phyloP scores from a whole-genome alignment of 2,329 filamentous ascomycete species.

The Fusarium anthophilum region DNA sequence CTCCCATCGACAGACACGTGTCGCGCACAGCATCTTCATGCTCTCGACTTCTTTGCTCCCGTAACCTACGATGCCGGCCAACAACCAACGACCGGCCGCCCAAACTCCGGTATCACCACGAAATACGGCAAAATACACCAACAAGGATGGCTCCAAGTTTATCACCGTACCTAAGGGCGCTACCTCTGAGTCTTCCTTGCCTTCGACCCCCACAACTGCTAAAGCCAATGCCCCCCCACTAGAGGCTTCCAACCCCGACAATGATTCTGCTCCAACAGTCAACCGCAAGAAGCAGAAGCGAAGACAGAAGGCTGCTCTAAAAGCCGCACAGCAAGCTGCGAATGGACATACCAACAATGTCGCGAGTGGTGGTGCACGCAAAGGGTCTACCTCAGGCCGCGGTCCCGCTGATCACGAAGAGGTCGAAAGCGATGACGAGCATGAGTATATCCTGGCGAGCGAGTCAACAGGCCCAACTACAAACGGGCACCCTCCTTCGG shows the following conservation, averaged over 20 bases:
- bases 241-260: slow-evolving; percentile 36
- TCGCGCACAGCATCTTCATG: slow-evolving; percentile 51
- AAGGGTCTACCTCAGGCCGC: slow-evolving; percentile 36
- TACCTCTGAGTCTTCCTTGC: slow-evolving; percentile 62
- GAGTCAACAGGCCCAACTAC: slow-evolving; percentile 43
- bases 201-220: slow-evolving; percentile 59
- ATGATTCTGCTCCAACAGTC: slow-evolving; percentile 60
- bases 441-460: slow-evolving; percentile 53
- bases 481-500: slow-evolving; percentile 44
- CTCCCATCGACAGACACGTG: slow-evolving; percentile 42
- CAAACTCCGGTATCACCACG: slow-evolving; percentile 62
- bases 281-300: slow-evolving; percentile 98
- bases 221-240: slow-evolving; percentile 48
- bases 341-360: slow-evolving; percentile 56
- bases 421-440: slow-evolving; percentile 65
- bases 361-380: slow-evolving; percentile 23
- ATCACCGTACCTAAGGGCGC: slow-evolving; percentile 70
- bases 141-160: slow-evolving; percentile 75
- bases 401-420: slow-evolving; percentile 57
- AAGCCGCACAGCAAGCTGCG: slow-evolving; percentile 59
- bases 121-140: slow-evolving; percentile 69
- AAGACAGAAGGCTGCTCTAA: slow-evolving; percentile 83
- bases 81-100: slow-evolving; percentile 60
- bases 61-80: slow-evolving; percentile 61
- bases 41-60: slow-evolving; percentile 47